Evolutionary conservation across 495 filamentous ascomycete genomes (phyloP).

Genomic region (Penicillium diatomitis): DNA sequence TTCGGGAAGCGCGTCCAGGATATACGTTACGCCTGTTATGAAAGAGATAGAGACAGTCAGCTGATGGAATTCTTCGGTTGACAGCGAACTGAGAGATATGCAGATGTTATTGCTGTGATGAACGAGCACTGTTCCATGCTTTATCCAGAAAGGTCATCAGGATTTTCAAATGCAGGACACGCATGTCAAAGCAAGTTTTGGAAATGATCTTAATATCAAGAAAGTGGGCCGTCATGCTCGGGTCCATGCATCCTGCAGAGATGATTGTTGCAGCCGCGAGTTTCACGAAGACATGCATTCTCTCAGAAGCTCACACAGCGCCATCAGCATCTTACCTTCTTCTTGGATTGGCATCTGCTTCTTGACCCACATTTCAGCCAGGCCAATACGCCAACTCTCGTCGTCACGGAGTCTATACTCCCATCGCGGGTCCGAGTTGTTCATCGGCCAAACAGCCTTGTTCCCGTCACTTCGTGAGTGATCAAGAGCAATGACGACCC

Average conservation of each 20-base stretch:
- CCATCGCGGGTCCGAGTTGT: conserved; percentile 6
- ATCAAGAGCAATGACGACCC: conserved; percentile 24
- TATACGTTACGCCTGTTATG: conserved; percentile 35
- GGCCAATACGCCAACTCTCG: conserved; percentile 16
- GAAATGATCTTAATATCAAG: no score
- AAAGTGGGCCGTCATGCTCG: no score
- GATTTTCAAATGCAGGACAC: no score
- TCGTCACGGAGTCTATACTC: conserved; percentile 15
- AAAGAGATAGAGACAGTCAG: not conserved
- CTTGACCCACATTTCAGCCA: conserved; percentile 33
- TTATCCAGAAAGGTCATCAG: no score
- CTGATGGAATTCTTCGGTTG: not conserved
- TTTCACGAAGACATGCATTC: no score
- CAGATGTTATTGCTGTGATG: no score
- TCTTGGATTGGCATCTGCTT: conserved; percentile 19
- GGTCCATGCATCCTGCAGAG: no score
- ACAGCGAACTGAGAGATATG: no score
- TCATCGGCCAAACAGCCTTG: conserved; percentile 22
- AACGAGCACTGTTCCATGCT: no score
- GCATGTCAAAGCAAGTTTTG: no score
- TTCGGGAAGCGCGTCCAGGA: conserved; percentile 43
- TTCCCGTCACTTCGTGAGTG: conserved; percentile 26
- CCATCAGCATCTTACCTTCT: conserved; percentile 19
- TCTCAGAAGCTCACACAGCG: no score
- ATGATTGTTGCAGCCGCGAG: no score